Base-by-base conservation (phyloP, 2,329 filamentous ascomycete species). In the Phaeosphaeriaceae sp. region DNA sequence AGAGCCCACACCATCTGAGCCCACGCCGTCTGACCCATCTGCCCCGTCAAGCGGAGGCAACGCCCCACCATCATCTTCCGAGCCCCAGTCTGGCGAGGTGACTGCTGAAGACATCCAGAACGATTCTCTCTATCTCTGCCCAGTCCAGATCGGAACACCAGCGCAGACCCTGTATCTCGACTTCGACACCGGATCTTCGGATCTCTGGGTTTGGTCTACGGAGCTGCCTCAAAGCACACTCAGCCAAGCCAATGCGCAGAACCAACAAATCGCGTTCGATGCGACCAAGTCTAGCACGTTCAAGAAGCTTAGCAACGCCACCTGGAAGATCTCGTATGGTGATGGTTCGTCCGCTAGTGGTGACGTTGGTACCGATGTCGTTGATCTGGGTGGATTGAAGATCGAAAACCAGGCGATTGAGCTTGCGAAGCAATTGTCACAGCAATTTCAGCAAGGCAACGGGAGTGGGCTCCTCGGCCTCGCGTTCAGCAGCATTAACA, bases 101-200 rank as follows among this genome's bases (percentile, higher is more conserved):
- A 79, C 58, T 21, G 84, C 85, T 6, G 83, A 89, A 22, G 89
- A 91, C 70, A 81, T 86, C 53, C 86, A 91, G 75, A 89, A 90
- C 65, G 89, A 91, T 61, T 79, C 84, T 6, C 76, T 85, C 76
- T 91, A 91, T 70, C 82, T 91, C 21, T 88, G 85, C 48, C 81
- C 85, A 27, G 85, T 91, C 24, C 71, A 78, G 15, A 88, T 92
- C 59, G 90, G 90, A 25, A 88, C 85, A 1, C 89, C 89, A 17
- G 75, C 82, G 1, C 89, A 91, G 78, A 86, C 54, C 11, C 56
- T 80, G 53, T 83, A 82, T 62, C 74, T 91, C 15, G 85, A 91
- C 68, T 91, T 91, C 60, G 89, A 92, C 72, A 91, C 89, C 41
- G 89, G 89, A 20, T 90, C 87, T 11, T 83, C 88, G 20, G 89